Percentiles rank a stretch among this genome's conserved stretches.
Evolutionary conservation across 1,284 basidiomycete species (phyloP).

Genomic region (Leccinum glutinopallens): DNA sequence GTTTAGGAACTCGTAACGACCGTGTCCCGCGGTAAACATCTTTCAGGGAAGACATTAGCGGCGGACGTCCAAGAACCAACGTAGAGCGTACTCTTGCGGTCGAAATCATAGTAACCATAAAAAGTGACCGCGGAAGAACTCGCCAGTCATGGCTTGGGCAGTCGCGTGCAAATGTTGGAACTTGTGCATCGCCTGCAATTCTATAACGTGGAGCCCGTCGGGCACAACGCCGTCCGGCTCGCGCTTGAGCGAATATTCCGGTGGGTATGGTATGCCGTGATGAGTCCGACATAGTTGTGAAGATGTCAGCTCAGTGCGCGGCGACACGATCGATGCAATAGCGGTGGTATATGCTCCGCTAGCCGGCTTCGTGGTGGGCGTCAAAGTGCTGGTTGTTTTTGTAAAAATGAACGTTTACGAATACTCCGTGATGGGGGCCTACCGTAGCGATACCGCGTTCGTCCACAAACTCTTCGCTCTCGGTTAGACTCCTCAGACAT

Average conservation of each 20-base stretch:
- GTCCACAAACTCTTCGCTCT: no score
- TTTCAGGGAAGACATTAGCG: slow-evolving; percentile 26
- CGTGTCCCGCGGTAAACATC: slow-evolving; percentile 92
- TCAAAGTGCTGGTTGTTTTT: slow-evolving; percentile 99
- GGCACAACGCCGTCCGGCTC: slow-evolving; percentile 98
- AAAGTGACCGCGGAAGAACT: slow-evolving; percentile 96
- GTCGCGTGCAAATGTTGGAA: slow-evolving; percentile 96
- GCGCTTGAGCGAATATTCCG: slow-evolving; percentile 93
- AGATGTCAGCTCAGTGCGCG: slow-evolving; percentile 95
- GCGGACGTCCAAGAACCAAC: slow-evolving; percentile 41
- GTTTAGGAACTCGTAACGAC: slow-evolving; percentile 95
- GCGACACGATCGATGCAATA: slow-evolving; percentile 98
- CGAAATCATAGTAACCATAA: slow-evolving; percentile 96
- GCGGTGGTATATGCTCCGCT: slow-evolving; percentile 89
- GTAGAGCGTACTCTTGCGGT: slow-evolving; percentile 95
- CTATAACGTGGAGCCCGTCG: slow-evolving; percentile 98
- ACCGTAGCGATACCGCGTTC: no score
- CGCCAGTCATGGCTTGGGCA: slow-evolving; percentile 95
- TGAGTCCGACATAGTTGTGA: slow-evolving; percentile 94
- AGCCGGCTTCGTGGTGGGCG: slow-evolving; percentile 98
- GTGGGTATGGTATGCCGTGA: slow-evolving; percentile 88
- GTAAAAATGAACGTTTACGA: slow-evolving; percentile 69
- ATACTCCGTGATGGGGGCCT: no score
- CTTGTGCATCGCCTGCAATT: slow-evolving; percentile 93
- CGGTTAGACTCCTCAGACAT: slow-evolving; percentile 26